A percentile compares a stretch with the other conserved stretches of the same genome.
Conservation (phyloP, 768 basidiomycete species). For the Lyophyllum shimeji region DNA sequence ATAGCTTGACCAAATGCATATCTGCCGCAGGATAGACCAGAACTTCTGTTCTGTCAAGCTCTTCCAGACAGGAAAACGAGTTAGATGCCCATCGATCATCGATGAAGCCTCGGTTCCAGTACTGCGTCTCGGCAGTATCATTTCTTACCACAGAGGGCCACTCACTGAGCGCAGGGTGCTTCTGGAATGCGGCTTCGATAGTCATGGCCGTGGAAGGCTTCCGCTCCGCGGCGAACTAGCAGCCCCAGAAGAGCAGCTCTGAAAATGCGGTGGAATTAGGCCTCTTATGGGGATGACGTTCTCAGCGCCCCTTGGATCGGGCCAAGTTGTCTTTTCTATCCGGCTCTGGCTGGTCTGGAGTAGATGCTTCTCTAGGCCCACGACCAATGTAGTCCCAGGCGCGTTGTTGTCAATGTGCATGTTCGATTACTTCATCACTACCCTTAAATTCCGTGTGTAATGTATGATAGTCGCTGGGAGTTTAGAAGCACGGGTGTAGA, state of each 20-base stretch:
- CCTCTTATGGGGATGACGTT: neutral
- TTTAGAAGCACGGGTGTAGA: slow-evolving; percentile 1
- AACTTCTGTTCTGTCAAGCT: neutral
- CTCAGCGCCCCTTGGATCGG: neutral
- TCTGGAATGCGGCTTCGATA: neutral
- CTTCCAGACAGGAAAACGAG: neutral
- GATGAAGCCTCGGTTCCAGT: neutral
- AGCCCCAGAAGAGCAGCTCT: neutral
- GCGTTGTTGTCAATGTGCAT: slow-evolving; percentile 1
- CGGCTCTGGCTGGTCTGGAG: neutral
- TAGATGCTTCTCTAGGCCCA: neutral
- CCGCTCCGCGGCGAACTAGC: neutral
- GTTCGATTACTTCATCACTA: slow-evolving; percentile 11
- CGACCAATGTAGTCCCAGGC: slow-evolving; percentile 6
- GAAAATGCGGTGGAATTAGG: neutral
- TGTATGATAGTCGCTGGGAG: slow-evolving; percentile 1
- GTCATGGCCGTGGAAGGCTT: neutral
- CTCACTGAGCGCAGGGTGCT: neutral
- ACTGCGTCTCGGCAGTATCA: neutral
- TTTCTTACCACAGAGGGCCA: neutral
- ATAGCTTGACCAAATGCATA: neutral
- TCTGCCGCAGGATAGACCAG: neutral
- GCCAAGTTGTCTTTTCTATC: neutral
- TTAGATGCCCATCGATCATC: slow-evolving; percentile 3
- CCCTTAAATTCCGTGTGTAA: slow-evolving; percentile 3